Evolutionary conservation across 1,284 basidiomycete genomes (phyloP), one percentile per base, ranked within the genome.

Genomic region (Apiotrichum sp.): DNA sequence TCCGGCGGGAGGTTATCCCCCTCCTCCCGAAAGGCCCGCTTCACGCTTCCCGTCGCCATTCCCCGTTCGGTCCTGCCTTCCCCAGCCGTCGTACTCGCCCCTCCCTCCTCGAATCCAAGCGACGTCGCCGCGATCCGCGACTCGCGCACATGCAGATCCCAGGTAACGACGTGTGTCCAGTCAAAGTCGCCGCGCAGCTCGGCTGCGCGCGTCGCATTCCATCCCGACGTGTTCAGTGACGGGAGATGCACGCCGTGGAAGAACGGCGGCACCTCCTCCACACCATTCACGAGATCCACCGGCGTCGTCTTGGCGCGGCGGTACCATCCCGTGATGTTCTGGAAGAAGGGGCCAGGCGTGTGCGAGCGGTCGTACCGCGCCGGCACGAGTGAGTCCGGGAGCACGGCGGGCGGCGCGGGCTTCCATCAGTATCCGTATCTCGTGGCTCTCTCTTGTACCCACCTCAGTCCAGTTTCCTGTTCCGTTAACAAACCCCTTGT

Each of bases 301-400:
- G 65, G 55, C 44, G 73, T 66, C 4, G 65, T 58, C 2, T 45
- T 50, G 0, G 71, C 73, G 3, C 67, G 59, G 3, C 74, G 67
- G 56, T 75, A 73, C 61, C 74, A 75, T 6, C 75, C 75, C 2
- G 74, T 75, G 43, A 77, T 71, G 61, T 76, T 77, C 42, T 55
- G 62, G 58, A 63, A 75, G 62, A 68, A 71, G 1, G 44, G 22
- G 13, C 47, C 56, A 1, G 52, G 46, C 29, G 39, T 38, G 8
- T 44, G 35, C 39, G 22, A 11, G 53, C 70, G 66, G 57, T 56
- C 43, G 62, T 67, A 69, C 38, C 63, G 49, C 1, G 63, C 58
- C 0, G 73, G 73, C 9, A 72, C 50, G 16, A 74, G 36, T 2
- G 59, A 46, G 6, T 56, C 56, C 6, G 69, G 64, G 1, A 65